Base-by-base conservation (phyloP, 495 filamentous ascomycete species). In the Penicillium crystallinum region DNA sequence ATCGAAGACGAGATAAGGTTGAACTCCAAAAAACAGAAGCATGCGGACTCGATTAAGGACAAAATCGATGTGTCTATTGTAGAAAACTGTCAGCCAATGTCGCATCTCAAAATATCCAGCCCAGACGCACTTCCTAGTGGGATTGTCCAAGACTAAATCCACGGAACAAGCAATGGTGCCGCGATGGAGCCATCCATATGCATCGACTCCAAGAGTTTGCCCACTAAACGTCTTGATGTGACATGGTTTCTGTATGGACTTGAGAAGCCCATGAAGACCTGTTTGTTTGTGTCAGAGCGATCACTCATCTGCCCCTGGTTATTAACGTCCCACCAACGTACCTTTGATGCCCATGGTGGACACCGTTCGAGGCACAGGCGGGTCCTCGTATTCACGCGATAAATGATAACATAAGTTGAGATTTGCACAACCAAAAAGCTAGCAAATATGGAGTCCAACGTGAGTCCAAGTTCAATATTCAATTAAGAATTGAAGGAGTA, bases 131-230 rank as follows among this genome's bases (percentile, higher is more conserved):
- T 90, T 95, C 46, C 80, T 82, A 5, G 90, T 97, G 17, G 90
- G 90, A 66, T 87, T 90, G 58, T 85, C 88, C 58, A 90, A 77
- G 25, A 91, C 95, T 40, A 99, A 77, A 53, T 97, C 95, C 55
- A 95, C 84, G 49, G 92, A 88, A 66, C 93, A 99, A 21, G 91
- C 78, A 44, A 95, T 82, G 21, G 91, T 89, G 27, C 92, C 95
- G 55, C 95, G 87, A 66, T 99, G 95, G 30, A 99, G 83, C 95
- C 95, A 99, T 64, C 91, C 93, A 76, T 99, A 99, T 51, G 87
- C 91, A 68, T 99, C 95, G 14, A 99, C 82, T 3, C 88, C 95
- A 36, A 99, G 80, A 3, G 89, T 95, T 67, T 92, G 86, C 27
- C 91, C 92, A 11, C 80, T 78, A 66, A 88, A 97, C 60, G 91